Evolutionary conservation across 2,329 filamentous ascomycete species (phyloP).

Genomic region (Paecilomyces dactylethromorphus): DNA sequence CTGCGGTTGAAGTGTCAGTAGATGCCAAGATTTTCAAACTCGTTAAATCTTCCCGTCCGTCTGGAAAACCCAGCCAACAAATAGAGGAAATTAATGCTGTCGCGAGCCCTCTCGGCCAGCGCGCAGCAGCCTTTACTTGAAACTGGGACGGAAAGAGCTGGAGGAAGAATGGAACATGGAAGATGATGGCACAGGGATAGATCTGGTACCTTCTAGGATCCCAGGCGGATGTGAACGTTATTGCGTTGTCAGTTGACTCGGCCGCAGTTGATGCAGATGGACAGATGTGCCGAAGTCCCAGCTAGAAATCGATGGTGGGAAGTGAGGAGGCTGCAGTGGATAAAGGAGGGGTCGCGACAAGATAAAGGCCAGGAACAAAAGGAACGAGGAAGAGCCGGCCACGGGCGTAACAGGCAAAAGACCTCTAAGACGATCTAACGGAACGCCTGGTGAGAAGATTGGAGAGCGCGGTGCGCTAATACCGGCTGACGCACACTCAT

Average conservation of each 20-base stretch:
- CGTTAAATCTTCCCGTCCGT: not conserved
- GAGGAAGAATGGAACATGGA: not conserved
- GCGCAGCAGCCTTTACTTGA: not conserved
- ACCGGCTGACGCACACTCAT: constrained; percentile 4
- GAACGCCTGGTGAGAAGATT: constrained; percentile 1
- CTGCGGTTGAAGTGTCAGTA: not conserved
- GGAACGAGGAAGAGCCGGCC: not conserved
- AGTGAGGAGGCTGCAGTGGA: not conserved
- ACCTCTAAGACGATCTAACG: not conserved
- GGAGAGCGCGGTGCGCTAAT: constrained; percentile 7
- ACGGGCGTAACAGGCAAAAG: constrained; percentile 4
- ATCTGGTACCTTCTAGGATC: not conserved
- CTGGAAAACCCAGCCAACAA: not conserved
- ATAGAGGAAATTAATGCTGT: not conserved
- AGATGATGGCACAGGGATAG: not conserved
- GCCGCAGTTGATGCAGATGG: not conserved
- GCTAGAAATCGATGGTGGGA: not conserved
- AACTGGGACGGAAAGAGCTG: not conserved
- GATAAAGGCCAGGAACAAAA: constrained; percentile 2
- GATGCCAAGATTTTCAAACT: not conserved
- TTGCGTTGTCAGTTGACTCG: not conserved
- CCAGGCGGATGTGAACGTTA: not conserved
- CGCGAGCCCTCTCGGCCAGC: not conserved
- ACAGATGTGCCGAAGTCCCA: not conserved
- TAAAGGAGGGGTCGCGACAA: constrained; percentile 3